Evolutionary conservation across 2,329 filamentous ascomycete genomes (phyloP).

Genomic region (Myriosclerotinia curreyana): DNA sequence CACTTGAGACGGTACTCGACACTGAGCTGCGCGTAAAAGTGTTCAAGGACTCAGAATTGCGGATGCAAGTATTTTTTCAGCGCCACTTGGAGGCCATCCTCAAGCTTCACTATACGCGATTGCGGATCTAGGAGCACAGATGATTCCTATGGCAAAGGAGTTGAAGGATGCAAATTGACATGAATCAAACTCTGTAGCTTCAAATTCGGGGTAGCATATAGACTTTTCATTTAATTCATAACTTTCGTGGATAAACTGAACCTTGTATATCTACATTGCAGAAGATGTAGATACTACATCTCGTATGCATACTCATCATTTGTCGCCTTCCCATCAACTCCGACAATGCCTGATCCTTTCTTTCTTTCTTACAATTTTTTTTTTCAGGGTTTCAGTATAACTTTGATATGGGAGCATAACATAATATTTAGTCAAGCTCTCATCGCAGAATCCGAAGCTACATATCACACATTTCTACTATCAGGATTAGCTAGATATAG

Average conservation of each 20-base stretch:
- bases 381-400: background rate
- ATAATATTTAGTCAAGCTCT: background rate
- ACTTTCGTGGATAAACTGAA: no score
- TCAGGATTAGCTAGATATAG: background rate
- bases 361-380: no score
- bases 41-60: constrained; percentile 56
- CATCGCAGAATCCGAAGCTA: background rate
- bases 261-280: no score
- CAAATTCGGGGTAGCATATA: no score
- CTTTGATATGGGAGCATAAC: background rate
- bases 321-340: no score
- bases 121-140: background rate
- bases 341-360: no score
- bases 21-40: constrained; percentile 44
- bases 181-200: background rate
- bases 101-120: constrained; percentile 5
- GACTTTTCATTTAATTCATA: no score
- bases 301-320: no score
- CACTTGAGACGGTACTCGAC: constrained; percentile 1
- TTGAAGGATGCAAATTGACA: background rate
- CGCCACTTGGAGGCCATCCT: constrained; percentile 43
- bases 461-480: background rate
- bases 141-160: background rate
- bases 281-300: no score
- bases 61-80: constrained; percentile 56